Evolutionary conservation across 148 eudicot genomes (phyloP).

Genomic region (Cornus suecica): DNA sequence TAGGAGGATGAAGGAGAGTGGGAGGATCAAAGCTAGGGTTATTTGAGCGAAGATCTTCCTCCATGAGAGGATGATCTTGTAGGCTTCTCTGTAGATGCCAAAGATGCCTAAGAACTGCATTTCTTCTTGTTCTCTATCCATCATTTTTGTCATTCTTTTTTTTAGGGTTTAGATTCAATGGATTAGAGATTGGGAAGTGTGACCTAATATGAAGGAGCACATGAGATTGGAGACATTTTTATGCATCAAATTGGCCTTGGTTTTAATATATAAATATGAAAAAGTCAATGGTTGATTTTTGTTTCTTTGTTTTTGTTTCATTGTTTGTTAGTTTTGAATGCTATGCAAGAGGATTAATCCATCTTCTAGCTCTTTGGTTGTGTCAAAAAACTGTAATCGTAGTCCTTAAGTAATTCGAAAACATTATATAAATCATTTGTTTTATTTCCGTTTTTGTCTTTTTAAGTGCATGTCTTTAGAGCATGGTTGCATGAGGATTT

Average conservation of each 20-base stretch:
- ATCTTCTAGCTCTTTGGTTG: too few relatives aligned
- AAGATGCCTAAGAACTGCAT: conserved; percentile 20
- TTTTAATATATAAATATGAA: neutral
- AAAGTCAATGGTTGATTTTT: neutral
- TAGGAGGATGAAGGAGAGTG: conserved; percentile 18
- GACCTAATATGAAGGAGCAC: neutral
- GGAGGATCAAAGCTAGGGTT: conserved; percentile 19
- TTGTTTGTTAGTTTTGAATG: neutral
- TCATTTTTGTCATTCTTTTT: neutral
- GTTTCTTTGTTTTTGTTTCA: too few relatives aligned
- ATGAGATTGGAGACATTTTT: neutral
- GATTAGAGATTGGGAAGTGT: neutral
- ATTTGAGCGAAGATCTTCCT: conserved; percentile 9
- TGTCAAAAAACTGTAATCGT: too few relatives aligned
- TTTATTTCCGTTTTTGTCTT: too few relatives aligned
- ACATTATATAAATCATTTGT: too few relatives aligned
- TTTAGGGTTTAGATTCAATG: neutral
- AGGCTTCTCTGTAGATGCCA: conserved; percentile 15
- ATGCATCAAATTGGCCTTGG: neutral
- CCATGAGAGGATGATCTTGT: conserved; percentile 13
- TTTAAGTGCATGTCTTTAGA: too few relatives aligned
- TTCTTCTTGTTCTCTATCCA: conserved; percentile 21
- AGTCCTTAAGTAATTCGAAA: neutral
- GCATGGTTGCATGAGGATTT: too few relatives aligned
- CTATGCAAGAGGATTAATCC: too few relatives aligned